Conservation (phyloP, 1,139 yeast species). For the Protomyces pachydermus region DNA sequence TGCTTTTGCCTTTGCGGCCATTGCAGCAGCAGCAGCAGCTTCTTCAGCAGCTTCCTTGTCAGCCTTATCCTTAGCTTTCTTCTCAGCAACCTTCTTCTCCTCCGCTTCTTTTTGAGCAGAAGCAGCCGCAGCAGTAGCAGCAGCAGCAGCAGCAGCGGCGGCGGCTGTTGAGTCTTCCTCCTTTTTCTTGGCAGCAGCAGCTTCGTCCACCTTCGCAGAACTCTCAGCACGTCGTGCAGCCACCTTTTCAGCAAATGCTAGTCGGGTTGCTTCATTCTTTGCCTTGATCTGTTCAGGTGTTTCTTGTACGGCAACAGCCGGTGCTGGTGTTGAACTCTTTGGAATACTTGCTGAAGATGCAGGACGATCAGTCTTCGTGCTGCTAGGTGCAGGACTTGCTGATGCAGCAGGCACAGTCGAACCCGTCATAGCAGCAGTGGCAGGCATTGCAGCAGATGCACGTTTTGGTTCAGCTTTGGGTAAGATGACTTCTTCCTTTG, state of each 20-base stretch:
- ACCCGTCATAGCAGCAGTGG: neutral
- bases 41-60: conserved; percentile 28
- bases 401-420: neutral
- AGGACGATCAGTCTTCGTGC: conserved; percentile 20
- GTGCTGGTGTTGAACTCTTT: neutral
- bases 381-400: neutral
- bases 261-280: conserved; percentile 21
- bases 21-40: conserved; percentile 18
- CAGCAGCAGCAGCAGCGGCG: conserved; percentile 34
- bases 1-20: conserved; percentile 23
- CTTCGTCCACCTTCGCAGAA: neutral
- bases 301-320: neutral
- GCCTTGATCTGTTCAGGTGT: conserved; percentile 18
- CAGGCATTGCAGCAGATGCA: conserved; percentile 9
- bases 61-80: conserved; percentile 32
- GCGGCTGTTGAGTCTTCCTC: conserved; percentile 27
- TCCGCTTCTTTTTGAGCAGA: conserved; percentile 29
- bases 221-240: conserved; percentile 9
- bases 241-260: conserved; percentile 10
- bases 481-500: conserved; percentile 34
- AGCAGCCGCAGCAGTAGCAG: conserved; percentile 32
- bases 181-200: conserved; percentile 28
- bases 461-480: conserved; percentile 27
- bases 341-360: conserved; percentile 22
- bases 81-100: conserved; percentile 26